Conservation (phyloP, 768 basidiomycete species). For the Grammothele lineata region DNA sequence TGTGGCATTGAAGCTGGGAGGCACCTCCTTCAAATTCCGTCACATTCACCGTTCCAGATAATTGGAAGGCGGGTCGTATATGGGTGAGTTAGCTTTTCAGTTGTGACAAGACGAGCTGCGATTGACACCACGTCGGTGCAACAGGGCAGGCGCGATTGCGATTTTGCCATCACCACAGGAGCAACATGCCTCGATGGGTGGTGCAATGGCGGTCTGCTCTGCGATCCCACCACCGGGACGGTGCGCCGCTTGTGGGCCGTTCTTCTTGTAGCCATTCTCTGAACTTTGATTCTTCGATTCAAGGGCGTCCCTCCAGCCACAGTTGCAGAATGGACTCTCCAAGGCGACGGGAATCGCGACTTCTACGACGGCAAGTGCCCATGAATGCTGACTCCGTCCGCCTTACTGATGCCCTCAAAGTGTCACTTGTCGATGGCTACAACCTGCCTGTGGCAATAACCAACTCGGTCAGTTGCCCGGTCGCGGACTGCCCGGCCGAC, state of each 20-base stretch:
- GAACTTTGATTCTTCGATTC: not conserved
- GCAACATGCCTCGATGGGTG: conserved; percentile 32
- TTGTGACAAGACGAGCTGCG: too few species aligned
- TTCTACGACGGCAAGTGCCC: not conserved
- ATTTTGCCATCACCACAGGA: conserved; percentile 21
- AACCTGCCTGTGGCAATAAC: not conserved
- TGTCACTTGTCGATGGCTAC: not conserved
- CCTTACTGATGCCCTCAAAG: not conserved
- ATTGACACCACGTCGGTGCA: too few species aligned
- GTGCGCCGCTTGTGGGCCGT: conserved; percentile 18
- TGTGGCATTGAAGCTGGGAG: conserved; percentile 22
- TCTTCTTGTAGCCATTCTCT: conserved; percentile 13
- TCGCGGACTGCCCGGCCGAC: conserved; percentile 32
- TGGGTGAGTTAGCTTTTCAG: conserved; percentile 23
- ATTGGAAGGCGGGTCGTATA: conserved; percentile 36
- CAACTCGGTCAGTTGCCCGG: conserved; percentile 27
- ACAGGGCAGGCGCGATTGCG: conserved; percentile 31
- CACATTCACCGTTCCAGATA: conserved; percentile 30
- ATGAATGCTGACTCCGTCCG: too few species aligned
- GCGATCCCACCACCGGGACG: conserved; percentile 33
- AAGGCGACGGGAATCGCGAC: conserved; percentile 11
- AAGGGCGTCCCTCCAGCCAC: conserved; percentile 33
- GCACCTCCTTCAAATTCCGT: conserved; percentile 21
- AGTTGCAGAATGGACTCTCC: conserved; percentile 33
- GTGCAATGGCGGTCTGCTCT: conserved; percentile 35